Percentiles rank a stretch among this genome's conserved stretches.
phyloP scores from a whole-genome alignment of 2,329 filamentous ascomycete genomes.

The Colletotrichum cuscutae region DNA sequence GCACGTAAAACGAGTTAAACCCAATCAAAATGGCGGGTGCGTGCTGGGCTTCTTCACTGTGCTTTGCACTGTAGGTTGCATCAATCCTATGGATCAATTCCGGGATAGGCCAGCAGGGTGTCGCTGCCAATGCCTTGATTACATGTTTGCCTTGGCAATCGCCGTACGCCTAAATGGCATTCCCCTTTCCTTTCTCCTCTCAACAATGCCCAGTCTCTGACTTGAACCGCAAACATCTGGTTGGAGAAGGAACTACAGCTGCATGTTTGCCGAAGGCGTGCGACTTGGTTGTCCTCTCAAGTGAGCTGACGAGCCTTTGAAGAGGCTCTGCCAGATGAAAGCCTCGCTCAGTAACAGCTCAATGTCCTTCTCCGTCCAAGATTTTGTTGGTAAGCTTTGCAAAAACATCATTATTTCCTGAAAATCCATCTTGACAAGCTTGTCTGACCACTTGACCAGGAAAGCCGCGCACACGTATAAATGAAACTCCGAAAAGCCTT shows the following conservation, averaged over 20 bases:
- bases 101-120: conserved; percentile 5
- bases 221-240: neutral
- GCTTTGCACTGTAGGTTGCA: conserved; percentile 23
- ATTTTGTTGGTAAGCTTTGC: conserved; percentile 89
- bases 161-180: neutral
- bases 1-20: conserved; percentile 15
- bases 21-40: conserved; percentile 21
- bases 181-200: neutral
- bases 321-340: conserved; percentile 98
- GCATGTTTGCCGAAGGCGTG: conserved; percentile 52
- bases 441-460: conserved; percentile 97
- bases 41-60: conserved; percentile 5
- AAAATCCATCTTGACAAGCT: conserved; percentile 96
- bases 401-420: conserved; percentile 99
- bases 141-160: neutral
- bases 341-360: conserved; percentile 95
- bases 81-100: conserved; percentile 14
- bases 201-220: neutral
- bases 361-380: conserved; percentile 98
- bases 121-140: neutral
- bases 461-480: conserved; percentile 98
- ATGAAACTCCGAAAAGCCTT: conserved; percentile 98
- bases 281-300: conserved; percentile 66
- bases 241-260: conserved; percentile 39
- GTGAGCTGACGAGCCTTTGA: conserved; percentile 93